A percentile compares a stretch with the other conserved stretches of the same genome.
These are phyloP conservation scores for Phanerochaete carnosa DNA, from an alignment of 768 basidiomycete genomes.

Conservation along the genomic window DNA sequence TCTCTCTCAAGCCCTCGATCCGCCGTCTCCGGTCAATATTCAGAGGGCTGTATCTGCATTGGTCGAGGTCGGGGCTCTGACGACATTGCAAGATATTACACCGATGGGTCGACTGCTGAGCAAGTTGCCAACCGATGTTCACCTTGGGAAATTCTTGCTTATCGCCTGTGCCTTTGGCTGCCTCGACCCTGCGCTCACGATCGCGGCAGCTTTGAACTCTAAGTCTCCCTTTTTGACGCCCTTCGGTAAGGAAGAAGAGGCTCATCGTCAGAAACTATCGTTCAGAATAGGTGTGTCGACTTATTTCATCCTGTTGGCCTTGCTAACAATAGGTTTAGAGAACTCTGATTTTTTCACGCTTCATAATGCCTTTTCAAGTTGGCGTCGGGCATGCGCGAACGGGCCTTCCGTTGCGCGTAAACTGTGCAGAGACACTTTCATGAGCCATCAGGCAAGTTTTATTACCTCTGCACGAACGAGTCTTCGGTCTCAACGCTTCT, in stretches of 20 bases:
- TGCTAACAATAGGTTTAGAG: slow-evolving; percentile 41
- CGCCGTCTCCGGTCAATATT: slow-evolving; percentile 81
- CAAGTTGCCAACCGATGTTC: slow-evolving; percentile 92
- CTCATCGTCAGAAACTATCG: slow-evolving; percentile 74
- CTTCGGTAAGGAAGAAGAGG: slow-evolving; percentile 82
- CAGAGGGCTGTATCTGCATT: slow-evolving; percentile 86
- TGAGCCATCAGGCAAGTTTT: slow-evolving; percentile 71
- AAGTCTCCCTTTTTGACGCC: slow-evolving; percentile 93
- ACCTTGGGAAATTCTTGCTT: slow-evolving; percentile 90
- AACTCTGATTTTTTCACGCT: slow-evolving; percentile 95
- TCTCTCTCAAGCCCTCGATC: slow-evolving; percentile 83
- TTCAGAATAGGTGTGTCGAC: slow-evolving; percentile 67
- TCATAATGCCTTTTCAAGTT: slow-evolving; percentile 85
- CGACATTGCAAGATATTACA: slow-evolving; percentile 84
- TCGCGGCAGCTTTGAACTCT: slow-evolving; percentile 87
- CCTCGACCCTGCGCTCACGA: slow-evolving; percentile 94
- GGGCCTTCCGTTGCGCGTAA: slow-evolving; percentile 52
- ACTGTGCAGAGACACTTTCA: slow-evolving; percentile 77
- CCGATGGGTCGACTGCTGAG: slow-evolving; percentile 89
- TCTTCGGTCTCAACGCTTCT: not conserved
- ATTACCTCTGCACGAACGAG: no score
- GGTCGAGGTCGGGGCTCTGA: slow-evolving; percentile 92
- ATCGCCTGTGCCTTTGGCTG: slow-evolving; percentile 83
- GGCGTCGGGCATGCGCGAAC: slow-evolving; percentile 76
- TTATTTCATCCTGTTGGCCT: not conserved